Base-by-base conservation (phyloP, 768 basidiomycete genomes). In the Mycena vulgaris region DNA sequence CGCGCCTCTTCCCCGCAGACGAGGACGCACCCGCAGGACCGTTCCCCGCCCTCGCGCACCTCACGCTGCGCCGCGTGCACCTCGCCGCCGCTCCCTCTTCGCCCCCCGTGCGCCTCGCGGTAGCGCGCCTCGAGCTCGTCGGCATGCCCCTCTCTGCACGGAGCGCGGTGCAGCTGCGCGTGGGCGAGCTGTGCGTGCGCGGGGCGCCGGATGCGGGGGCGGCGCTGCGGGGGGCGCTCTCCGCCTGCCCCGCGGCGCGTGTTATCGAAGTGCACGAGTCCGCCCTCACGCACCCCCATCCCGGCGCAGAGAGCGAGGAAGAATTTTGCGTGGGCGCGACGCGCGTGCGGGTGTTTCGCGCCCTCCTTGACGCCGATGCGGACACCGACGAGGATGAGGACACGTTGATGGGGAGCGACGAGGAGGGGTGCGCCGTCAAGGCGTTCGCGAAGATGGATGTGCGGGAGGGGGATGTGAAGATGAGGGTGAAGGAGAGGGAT, bases 1-100 rank as follows among this genome's bases (percentile, higher is more conserved):
- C 79, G 61, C 72, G 35, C 71, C 72, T 81, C 70, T 77, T 76
- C 63, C 47, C 63, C 14, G 13, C 47, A 1, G 19, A 14, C 25
- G 17, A 16, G 7, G 23, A 53, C 6, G 17, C 14, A 3, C 52
- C 33, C 30, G 19, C 27, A 14, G 27, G 33, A 6, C 13, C 23
- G 16, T 42, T 69, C 53, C 68, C 59, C 59, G 37, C 31, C 11
- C 48, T 60, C 39, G 13, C 37, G 3, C 9, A 40, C 21, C 61
- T 73, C 40, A 30, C 59, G 5, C 63, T 69, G 4, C 67, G 59
- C 27, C 67, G 60, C 51, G 53, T 51, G 53, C 66, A 45, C 33
- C 3, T 49, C 25, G 48, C 7, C 28, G 28, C 10, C 30, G 30
- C 30, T 30, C 27, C 9, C 11, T 17, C 19, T 30, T 40, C 30